Percentiles rank a stretch among this genome's conserved stretches.
phyloP scores from a whole-genome alignment of 768 basidiomycete species.

The Leccinum arenicola region DNA sequence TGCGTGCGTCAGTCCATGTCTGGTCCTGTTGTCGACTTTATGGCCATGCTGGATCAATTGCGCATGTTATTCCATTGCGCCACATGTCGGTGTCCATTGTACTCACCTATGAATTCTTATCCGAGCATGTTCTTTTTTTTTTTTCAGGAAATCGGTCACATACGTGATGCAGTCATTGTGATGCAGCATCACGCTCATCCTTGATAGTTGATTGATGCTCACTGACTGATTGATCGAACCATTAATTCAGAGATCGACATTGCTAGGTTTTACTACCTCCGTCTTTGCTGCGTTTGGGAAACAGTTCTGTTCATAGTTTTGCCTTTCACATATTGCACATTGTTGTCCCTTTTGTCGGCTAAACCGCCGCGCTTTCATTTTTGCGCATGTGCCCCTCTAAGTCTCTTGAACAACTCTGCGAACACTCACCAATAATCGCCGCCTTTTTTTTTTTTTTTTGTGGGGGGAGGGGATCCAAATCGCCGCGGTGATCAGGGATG shows the following conservation, averaged over 20 bases:
- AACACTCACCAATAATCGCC: no score
- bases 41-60: constrained; percentile 15
- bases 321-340: not conserved
- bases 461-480: no score
- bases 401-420: not conserved
- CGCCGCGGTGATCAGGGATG: no score
- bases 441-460: no score
- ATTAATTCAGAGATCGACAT: constrained; percentile 8
- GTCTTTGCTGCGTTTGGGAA: constrained; percentile 18
- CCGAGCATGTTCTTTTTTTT: not conserved
- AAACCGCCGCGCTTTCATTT: not conserved
- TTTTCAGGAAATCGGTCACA: constrained; percentile 39
- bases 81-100: constrained; percentile 32
- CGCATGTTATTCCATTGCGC: constrained; percentile 14
- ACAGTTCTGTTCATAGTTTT: constrained; percentile 1
- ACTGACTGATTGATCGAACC: not conserved
- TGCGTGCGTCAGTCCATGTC: constrained; percentile 16
- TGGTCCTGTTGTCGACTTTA: constrained; percentile 42
- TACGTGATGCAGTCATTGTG: constrained; percentile 49
- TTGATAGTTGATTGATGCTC: constrained; percentile 39
- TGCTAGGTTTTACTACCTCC: constrained; percentile 6
- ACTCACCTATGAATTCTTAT: not conserved
- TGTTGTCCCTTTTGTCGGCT: no score
- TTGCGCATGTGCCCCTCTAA: no score
- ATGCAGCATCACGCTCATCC: constrained; percentile 51